phyloP scores from a whole-genome alignment of 805 yeast species.

The Metschnikowia sp. region DNA sequence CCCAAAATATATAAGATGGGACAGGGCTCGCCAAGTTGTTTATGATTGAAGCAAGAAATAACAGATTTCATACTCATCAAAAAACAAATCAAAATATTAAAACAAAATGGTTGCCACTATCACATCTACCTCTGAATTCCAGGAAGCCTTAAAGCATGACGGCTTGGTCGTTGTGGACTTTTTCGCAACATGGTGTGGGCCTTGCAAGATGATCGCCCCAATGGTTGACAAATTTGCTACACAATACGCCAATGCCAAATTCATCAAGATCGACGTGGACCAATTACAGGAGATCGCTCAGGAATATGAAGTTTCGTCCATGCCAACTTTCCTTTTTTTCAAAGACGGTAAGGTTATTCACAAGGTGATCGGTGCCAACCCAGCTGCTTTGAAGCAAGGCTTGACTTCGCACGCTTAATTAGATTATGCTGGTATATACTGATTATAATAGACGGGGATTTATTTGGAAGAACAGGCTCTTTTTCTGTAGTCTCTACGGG shows the following conservation, averaged over 20 bases:
- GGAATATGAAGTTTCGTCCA: conserved; percentile 51
- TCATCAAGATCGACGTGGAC: conserved; percentile 92
- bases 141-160: conserved; percentile 54
- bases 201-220: conserved; percentile 97
- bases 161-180: conserved; percentile 91
- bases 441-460: too few species aligned
- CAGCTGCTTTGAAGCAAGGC: conserved; percentile 73
- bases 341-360: conserved; percentile 78
- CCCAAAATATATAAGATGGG: conserved; percentile 1
- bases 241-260: conserved; percentile 64
- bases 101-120: conserved; percentile 36
- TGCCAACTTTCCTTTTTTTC: conserved; percentile 70
- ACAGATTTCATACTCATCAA: not conserved
- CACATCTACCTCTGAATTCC: conserved; percentile 52
- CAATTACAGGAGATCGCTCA: conserved; percentile 73
- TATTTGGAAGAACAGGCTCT: too few species aligned
- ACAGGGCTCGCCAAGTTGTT: not conserved
- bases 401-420: conserved; percentile 47
- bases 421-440: not conserved
- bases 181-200: conserved; percentile 98
- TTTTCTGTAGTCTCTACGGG: too few species aligned
- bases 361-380: conserved; percentile 87
- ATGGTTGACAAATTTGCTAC: conserved; percentile 76
- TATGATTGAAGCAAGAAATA: not conserved
- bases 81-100: not conserved